Evolutionary conservation across 768 basidiomycete species (phyloP), one percentile per base, ranked within the genome.

Genomic region (Infundibulicybe gibba): DNA sequence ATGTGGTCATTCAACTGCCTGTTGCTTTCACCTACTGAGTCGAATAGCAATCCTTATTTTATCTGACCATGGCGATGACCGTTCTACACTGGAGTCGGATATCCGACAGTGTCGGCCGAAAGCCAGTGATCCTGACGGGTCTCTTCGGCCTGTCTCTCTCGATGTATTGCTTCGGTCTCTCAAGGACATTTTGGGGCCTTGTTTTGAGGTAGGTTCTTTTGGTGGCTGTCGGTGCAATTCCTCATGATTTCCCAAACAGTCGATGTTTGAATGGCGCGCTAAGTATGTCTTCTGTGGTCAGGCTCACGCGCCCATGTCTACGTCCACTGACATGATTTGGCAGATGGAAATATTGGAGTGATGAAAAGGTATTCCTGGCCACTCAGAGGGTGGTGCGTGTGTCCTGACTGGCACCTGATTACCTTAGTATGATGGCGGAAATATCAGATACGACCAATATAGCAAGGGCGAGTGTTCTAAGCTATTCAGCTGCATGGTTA

Each of bases 111-210:
- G 61, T 90, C 34, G 89, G 89, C 15, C 80, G 89, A 39, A 88
- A 85, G 52, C 87, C 89, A 0, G 79, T 90, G 17, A 78, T 90
- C 49, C 67, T 90, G 45, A 70, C 60, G 0, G 88, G 88, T 1
- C 64, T 90, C 1, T 62, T 76, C 21, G 88, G 87, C 3, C 57
- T 88, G 13, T 78, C 81, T 0, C 31, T 76, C 10, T 87, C 85
- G 0, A 87, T 89, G 82, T 81, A 79, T 45, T 81, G 76, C 59
- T 89, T 90, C 52, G 88, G 87, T 17, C 61, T 90, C 13, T 87
- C 85, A 0, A 80, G 62, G 44, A 81, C 84, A 0, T 88, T 85
- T 55, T 79, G 74, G 77, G 80, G 80, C 5, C 66, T 84, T 2
- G 76, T 86, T 3, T 40, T 77, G 20, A 78, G 76, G 75, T 72